A percentile compares a stretch with the other conserved stretches of the same genome.
These are phyloP conservation scores for Sanghuangporus sanghuang DNA, from an alignment of 1,284 basidiomycete genomes.

Conservation along the genomic window DNA sequence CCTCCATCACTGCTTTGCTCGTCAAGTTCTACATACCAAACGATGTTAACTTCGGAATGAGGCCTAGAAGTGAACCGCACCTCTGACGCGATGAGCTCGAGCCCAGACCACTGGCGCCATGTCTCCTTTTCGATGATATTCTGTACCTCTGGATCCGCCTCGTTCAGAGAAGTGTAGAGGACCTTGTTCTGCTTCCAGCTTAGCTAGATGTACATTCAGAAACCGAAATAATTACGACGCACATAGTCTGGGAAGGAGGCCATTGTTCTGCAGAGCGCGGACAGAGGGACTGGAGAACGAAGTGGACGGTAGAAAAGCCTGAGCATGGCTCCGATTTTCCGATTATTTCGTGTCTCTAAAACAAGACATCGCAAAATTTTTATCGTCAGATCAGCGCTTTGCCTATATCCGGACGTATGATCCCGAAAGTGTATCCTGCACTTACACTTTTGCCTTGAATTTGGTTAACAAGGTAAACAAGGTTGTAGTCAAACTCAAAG, in stretches of 20 bases:
- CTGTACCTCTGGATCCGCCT: conserved; percentile 93
- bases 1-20: conserved; percentile 92
- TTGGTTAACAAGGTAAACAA: too few species aligned
- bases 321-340: conserved; percentile 22
- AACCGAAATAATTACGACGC: conserved; percentile 24
- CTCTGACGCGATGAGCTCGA: conserved; percentile 96
- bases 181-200: conserved; percentile 70
- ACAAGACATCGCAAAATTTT: neutral
- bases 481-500: too few species aligned
- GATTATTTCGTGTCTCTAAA: neutral
- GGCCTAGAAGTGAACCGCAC: conserved; percentile 33
- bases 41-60: conserved; percentile 15
- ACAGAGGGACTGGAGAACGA: conserved; percentile 22
- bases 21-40: conserved; percentile 79
- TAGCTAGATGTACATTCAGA: neutral
- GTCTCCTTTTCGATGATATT: conserved; percentile 99
- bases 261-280: conserved; percentile 43
- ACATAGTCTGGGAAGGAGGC: conserved; percentile 58
- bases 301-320: conserved; percentile 25
- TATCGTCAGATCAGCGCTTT: neutral
- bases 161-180: conserved; percentile 82
- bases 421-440: too few species aligned
- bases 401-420: too few species aligned
- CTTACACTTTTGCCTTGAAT: too few species aligned
- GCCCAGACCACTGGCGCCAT: conserved; percentile 96